phyloP scores from a whole-genome alignment of 2,329 filamentous ascomycete genomes.

The Trichoderma afroharzianum region DNA sequence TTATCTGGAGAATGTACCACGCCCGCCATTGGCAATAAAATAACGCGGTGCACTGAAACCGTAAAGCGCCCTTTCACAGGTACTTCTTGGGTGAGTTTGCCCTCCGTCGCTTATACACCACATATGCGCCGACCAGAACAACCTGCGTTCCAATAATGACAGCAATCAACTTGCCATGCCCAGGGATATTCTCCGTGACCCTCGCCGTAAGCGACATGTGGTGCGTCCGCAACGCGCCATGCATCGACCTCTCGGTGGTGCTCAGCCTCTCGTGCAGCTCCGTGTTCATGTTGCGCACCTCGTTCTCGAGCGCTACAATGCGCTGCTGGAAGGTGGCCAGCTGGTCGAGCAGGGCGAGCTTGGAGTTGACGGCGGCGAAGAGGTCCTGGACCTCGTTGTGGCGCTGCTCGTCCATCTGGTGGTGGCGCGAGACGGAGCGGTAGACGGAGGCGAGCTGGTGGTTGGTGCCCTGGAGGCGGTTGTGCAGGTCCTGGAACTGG shows the following conservation, averaged over 20 bases:
- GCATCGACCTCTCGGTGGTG: constrained; percentile 51
- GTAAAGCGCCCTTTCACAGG: constrained; percentile 47
- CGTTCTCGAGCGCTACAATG: constrained; percentile 53
- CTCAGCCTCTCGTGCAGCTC: constrained; percentile 49
- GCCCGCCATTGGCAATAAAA: not conserved
- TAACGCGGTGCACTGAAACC: not conserved
- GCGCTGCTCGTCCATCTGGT: constrained; percentile 51
- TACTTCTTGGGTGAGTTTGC: constrained; percentile 86
- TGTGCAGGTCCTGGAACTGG: constrained; percentile 83
- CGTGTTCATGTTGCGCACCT: constrained; percentile 55
- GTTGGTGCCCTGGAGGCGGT: constrained; percentile 70
- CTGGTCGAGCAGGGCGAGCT: constrained; percentile 45
- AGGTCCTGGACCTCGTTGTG: constrained; percentile 52
- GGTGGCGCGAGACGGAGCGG: constrained; percentile 50
- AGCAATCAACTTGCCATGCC: constrained; percentile 57
- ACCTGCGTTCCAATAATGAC: constrained; percentile 73
- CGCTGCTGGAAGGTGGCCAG: constrained; percentile 43
- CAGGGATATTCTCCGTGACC: constrained; percentile 45
- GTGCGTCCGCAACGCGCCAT: constrained; percentile 50
- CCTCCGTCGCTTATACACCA: constrained; percentile 76
- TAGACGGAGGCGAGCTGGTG: constrained; percentile 65
- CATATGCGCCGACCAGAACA: constrained; percentile 63
- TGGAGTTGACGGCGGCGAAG: constrained; percentile 44
- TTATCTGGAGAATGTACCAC: not conserved
- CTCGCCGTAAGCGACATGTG: constrained; percentile 47